Evolutionary conservation across 306 rosid genomes (phyloP).

Genomic region (Quercus glauca): DNA sequence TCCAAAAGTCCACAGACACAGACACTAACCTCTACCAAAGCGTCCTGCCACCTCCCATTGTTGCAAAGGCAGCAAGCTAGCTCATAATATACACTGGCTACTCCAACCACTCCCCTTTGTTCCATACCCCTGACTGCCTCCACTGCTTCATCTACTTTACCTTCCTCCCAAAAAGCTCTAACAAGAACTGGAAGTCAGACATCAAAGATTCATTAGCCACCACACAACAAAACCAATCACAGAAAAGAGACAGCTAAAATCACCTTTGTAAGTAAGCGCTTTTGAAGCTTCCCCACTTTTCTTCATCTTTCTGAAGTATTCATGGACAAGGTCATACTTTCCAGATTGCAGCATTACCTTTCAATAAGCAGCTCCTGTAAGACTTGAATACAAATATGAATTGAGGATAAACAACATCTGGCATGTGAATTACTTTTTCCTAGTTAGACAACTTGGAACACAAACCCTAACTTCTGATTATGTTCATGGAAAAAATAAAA

Average conservation of each 20-base stretch:
- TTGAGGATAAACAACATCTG: slow-evolving; percentile 30
- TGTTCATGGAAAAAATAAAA: slow-evolving; percentile 1
- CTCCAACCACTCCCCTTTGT: slow-evolving; percentile 76
- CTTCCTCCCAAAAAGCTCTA: slow-evolving; percentile 78
- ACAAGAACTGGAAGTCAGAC: slow-evolving; percentile 60
- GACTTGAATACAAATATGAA: slow-evolving; percentile 37
- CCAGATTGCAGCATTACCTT: slow-evolving; percentile 88
- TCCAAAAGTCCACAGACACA: neutral
- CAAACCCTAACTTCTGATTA: slow-evolving; percentile 2
- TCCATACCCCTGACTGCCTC: slow-evolving; percentile 84
- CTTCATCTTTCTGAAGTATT: slow-evolving; percentile 67
- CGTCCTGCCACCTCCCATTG: slow-evolving; percentile 88
- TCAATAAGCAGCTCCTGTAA: slow-evolving; percentile 51
- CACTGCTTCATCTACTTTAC: slow-evolving; percentile 72
- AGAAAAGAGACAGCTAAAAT: slow-evolving; percentile 21
- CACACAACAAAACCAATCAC: slow-evolving; percentile 28
- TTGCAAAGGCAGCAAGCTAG: slow-evolving; percentile 89
- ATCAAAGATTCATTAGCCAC: slow-evolving; percentile 21
- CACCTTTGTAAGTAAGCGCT: slow-evolving; percentile 85
- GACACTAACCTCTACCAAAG: slow-evolving; percentile 61
- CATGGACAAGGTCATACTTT: slow-evolving; percentile 76
- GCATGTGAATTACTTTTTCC: slow-evolving; percentile 18
- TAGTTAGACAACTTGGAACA: slow-evolving; percentile 1
- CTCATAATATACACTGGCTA: slow-evolving; percentile 73
- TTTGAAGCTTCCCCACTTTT: slow-evolving; percentile 68